Base-by-base conservation (phyloP, 2,329 filamentous ascomycete species). In the Ophiosphaerella narmari region DNA sequence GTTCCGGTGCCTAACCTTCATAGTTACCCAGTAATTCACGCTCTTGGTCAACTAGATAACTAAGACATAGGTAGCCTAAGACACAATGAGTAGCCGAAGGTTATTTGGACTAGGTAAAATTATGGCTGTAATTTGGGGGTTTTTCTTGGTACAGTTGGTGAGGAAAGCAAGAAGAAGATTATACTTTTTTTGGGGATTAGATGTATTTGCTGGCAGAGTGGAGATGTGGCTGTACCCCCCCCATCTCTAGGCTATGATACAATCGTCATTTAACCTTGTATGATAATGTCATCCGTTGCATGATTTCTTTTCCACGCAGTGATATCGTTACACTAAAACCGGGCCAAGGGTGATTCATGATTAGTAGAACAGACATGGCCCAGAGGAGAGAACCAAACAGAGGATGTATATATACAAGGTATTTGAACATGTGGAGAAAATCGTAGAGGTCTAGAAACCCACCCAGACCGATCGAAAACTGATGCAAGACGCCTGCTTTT, bases 401-500 rank as follows among this genome's bases (percentile, higher is more conserved):
- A 39, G 18, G 39, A 66, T 63, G 61, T 73, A 72, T 70, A 65
- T 60, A 50, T 69, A 71, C 67, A 71, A 59, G 55, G 57, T 63
- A 54, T 51, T 59, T 52, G 60, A 59, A 63, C 58, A 59, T 45
- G 48, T 55, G 43, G 50, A 55, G 49, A 56, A 50, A 63, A 63
- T 63, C 65, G 47, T 63, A 69, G 61, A 71, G 63, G 62, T 70
- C 68, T 72, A 70, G 57, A 62, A 51, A 65, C 60, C 60, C 57
- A 57, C 65, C 54, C 58, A 55, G 55, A 58, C 58, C 59, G 50
- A 57, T 49, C 57, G 50, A 57, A 60, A 65, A 62, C 60, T 56
- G 60, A 72, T 72, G 68, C 68, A 72, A 70, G 62, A 71, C 66
- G 67, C 67, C 70, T 66, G 65, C 63, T 73, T 73, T 60, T 70